Base-by-base conservation (phyloP, 1,284 basidiomycete genomes). In the Athelia psychrophila region DNA sequence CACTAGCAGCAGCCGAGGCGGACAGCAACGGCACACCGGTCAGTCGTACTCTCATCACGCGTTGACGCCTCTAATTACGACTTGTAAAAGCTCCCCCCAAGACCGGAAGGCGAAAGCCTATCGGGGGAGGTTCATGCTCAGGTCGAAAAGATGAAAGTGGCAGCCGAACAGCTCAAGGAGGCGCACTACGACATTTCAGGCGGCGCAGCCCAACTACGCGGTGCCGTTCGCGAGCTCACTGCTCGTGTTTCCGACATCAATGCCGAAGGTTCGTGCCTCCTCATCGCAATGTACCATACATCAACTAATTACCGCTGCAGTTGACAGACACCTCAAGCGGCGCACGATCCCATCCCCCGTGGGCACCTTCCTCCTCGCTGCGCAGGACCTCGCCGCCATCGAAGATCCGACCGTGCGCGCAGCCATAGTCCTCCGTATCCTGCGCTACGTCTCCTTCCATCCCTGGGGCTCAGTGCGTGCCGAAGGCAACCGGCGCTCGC, bases 391-490 rank as follows among this genome's bases (percentile, higher is more conserved):
- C 1, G 55, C 58, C 16, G 45, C 58, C 2, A 68, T 78, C 36
- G 58, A 62, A 4, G 70, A 77, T 49, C 61, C 63, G 0, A 58
- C 69, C 2, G 62, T 81, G 18, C 75, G 69, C 38, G 59, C 63
- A 42, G 76, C 77, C 2, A 63, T 89, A 22, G 64, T 88, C 49
- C 73, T 82, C 22, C 83, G 86, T 22, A 76, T 84, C 45, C 68
- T 88, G 27, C 86, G 88, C 13, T 86, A 81, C 60, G 69, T 83
- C 40, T 91, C 88, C 2, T 82, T 81, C 44, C 72, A 78, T 32
- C 84, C 87, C 2, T 92, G 90, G 90, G 89, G 89, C 3, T 81
- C 82, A 44, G 57, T 76, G 19, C 73, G 70, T 16, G 79, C 88
- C 3, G 83, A 89, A 60, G 79, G 74, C 2, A 68, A 76, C 51